These are phyloP conservation scores for Volvox africanus DNA, from an alignment of 139 green algal genomes.

Conservation along the genomic window DNA sequence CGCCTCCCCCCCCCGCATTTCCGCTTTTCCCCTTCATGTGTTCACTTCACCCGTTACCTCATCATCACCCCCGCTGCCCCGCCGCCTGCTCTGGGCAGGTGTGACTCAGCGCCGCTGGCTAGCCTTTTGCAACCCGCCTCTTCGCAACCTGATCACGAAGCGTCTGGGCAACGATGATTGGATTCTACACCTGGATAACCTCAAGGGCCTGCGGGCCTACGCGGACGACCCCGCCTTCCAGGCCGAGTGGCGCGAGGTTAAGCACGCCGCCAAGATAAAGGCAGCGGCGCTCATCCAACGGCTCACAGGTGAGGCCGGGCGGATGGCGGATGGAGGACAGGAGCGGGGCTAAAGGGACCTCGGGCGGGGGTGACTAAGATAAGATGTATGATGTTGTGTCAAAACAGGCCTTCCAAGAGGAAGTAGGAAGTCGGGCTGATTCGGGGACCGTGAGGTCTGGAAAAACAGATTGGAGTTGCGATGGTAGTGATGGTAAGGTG, in stretches of 20 bases:
- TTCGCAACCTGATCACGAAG: slow-evolving; percentile 90
- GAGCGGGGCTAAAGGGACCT: neutral
- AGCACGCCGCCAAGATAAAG: slow-evolving; percentile 87
- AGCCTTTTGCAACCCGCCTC: slow-evolving; percentile 95
- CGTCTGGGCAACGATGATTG: slow-evolving; percentile 91
- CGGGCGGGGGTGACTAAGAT: neutral
- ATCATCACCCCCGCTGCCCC: neutral
- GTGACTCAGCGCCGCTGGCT: slow-evolving; percentile 96
- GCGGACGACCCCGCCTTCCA: slow-evolving; percentile 88
- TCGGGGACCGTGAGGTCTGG: too few species aligned
- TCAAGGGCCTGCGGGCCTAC: slow-evolving; percentile 38
- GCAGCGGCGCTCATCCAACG: slow-evolving; percentile 83
- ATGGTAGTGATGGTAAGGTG: too few species aligned
- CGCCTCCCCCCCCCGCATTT: too few species aligned
- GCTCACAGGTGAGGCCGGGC: slow-evolving; percentile 38
- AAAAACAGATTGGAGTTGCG: too few species aligned
- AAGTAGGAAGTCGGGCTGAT: too few species aligned
- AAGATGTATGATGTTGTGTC: neutral
- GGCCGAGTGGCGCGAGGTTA: slow-evolving; percentile 88
- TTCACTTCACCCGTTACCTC: neutral
- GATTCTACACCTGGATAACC: slow-evolving; percentile 86
- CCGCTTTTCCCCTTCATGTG: too few species aligned
- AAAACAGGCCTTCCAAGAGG: too few species aligned
- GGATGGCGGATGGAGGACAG: neutral
- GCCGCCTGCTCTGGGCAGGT: neutral